phyloP scores from a whole-genome alignment of 225 moss, liverwort and hornwort species.

The Pleurozium schreberi region DNA sequence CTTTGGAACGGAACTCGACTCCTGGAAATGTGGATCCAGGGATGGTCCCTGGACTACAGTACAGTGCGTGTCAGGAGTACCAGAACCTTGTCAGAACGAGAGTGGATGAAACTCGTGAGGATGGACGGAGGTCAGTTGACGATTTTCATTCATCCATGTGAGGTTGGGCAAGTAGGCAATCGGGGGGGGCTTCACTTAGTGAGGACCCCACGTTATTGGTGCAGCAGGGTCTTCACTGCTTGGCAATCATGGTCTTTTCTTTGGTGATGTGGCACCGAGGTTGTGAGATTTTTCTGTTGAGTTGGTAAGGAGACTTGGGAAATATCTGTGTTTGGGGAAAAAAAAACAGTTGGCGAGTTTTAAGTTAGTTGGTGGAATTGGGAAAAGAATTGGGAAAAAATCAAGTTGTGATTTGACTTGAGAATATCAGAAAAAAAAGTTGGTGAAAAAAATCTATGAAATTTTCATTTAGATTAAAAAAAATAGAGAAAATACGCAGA shows the following conservation, averaged over 20 bases:
- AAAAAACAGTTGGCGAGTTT: too few relatives aligned
- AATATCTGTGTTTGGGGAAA: too few relatives aligned
- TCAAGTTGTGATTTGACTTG: too few relatives aligned
- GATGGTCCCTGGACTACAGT: neutral
- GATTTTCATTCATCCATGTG: neutral
- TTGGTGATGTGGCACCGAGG: neutral
- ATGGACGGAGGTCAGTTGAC: too few relatives aligned
- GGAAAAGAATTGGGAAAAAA: too few relatives aligned
- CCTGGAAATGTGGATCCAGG: neutral
- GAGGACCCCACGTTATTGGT: neutral
- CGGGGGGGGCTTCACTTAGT: neutral
- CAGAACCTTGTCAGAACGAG: neutral
- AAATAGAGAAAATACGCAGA: too few relatives aligned
- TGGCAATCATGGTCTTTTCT: neutral
- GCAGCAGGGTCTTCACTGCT: neutral
- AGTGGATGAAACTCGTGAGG: neutral
- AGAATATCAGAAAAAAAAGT: too few relatives aligned
- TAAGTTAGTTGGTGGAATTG: too few relatives aligned
- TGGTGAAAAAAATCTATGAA: too few relatives aligned
- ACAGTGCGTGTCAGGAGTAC: neutral
- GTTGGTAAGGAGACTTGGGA: neutral
- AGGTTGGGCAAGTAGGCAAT: neutral
- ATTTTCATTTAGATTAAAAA: too few relatives aligned
- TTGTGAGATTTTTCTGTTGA: neutral
- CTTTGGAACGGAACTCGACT: neutral